A percentile compares a stretch with the other conserved stretches of the same genome.
These are phyloP conservation scores for Apiospora kogelbergensis DNA, from an alignment of 2,329 filamentous ascomycete genomes.

Conservation along the genomic window DNA sequence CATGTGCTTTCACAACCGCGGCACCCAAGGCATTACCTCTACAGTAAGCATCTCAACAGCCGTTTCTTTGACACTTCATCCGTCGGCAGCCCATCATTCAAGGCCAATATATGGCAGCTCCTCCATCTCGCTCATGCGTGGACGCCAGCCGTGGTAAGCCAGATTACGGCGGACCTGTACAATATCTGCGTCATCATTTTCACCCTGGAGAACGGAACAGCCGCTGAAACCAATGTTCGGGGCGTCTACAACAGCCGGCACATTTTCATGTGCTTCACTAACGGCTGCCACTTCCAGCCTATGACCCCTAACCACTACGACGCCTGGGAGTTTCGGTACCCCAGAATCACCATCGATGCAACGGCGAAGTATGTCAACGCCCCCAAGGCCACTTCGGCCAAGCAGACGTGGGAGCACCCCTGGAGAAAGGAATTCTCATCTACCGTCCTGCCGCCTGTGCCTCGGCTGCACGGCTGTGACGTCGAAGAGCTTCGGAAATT, in stretches of 20 bases:
- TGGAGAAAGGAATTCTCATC: constrained; percentile 26
- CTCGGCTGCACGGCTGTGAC: constrained; percentile 20
- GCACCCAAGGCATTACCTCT: constrained; percentile 29
- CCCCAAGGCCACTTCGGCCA: constrained; percentile 18
- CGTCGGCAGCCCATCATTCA: constrained; percentile 13
- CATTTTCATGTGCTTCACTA: constrained; percentile 29
- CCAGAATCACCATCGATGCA: constrained; percentile 26
- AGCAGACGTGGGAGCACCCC: constrained; percentile 19
- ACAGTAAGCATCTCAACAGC: constrained; percentile 23
- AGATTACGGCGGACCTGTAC: constrained; percentile 35
- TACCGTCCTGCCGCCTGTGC: constrained; percentile 22
- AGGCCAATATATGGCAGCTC: constrained; percentile 31
- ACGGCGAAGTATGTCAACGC: constrained; percentile 23
- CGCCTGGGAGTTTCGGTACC: constrained; percentile 34
- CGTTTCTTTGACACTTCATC: constrained; percentile 19
- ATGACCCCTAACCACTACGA: constrained; percentile 32
- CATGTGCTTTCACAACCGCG: constrained; percentile 22
- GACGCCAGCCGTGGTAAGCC: constrained; percentile 28
- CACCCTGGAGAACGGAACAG: constrained; percentile 19
- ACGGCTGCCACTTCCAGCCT: constrained; percentile 31
- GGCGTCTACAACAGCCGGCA: constrained; percentile 35
- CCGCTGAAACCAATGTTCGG: constrained; percentile 27
- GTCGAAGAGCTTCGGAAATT: constrained; percentile 8
- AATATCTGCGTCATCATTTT: constrained; percentile 33
- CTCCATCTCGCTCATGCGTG: constrained; percentile 30